Evolutionary conservation across 2,329 filamentous ascomycete genomes (phyloP).

Genomic region (Didymella pinodella): DNA sequence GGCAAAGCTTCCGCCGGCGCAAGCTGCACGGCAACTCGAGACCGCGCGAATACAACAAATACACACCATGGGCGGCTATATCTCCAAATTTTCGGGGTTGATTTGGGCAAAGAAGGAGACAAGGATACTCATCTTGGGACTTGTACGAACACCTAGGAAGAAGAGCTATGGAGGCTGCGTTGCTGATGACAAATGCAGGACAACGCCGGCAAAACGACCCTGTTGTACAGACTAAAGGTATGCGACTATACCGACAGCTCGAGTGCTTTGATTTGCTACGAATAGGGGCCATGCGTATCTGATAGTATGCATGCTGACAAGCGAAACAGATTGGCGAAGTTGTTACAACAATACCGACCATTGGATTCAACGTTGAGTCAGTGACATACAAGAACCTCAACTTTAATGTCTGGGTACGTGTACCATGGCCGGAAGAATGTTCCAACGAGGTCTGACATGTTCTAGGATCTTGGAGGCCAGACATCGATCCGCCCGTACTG

Average conservation of each 20-base stretch:
- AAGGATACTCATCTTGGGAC: constrained; percentile 89
- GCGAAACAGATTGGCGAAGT: constrained; percentile 86
- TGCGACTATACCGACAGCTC: not conserved
- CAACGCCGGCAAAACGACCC: constrained; percentile 97
- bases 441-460: constrained; percentile 1
- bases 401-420: constrained; percentile 94
- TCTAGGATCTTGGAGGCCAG: constrained; percentile 89
- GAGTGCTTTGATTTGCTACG: not conserved
- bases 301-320: constrained; percentile 2
- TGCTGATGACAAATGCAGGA: constrained; percentile 67
- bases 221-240: constrained; percentile 96
- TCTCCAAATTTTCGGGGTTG: constrained; percentile 42
- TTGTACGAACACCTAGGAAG: constrained; percentile 67
- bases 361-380: constrained; percentile 99
- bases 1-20: constrained; percentile 11
- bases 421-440: not conserved
- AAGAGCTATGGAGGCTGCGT: not conserved
- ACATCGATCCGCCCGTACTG: constrained; percentile 99
- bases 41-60: constrained; percentile 22
- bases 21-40: constrained; percentile 24
- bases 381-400: constrained; percentile 98
- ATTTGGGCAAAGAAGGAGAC: constrained; percentile 95
- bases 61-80: constrained; percentile 45
- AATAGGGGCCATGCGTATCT: not conserved
- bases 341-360: constrained; percentile 98